Evolutionary conservation across 805 yeast genomes (phyloP).

Genomic region (Monosporozyma solicola): DNA sequence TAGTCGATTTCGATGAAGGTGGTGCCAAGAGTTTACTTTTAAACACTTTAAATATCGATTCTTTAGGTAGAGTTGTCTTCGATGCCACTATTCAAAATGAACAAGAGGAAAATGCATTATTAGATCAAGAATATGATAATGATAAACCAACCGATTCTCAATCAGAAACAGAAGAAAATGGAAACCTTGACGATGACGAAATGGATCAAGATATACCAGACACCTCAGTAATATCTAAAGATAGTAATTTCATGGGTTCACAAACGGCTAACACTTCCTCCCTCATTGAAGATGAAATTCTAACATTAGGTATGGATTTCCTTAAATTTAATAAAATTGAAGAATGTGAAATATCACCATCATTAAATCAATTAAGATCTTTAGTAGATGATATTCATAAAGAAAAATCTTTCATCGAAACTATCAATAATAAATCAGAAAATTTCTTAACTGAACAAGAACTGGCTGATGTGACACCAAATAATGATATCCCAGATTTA

Average conservation of each 20-base stretch:
- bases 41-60: slow-evolving; percentile 51
- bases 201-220: slow-evolving; percentile 5
- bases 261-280: slow-evolving; percentile 1
- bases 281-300: slow-evolving; percentile 24
- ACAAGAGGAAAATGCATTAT: neutral
- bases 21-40: slow-evolving; percentile 64
- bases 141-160: neutral
- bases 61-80: slow-evolving; percentile 49
- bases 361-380: slow-evolving; percentile 49
- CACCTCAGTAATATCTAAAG: neutral
- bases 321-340: slow-evolving; percentile 25
- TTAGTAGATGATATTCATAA: slow-evolving; percentile 48
- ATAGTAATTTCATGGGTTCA: neutral
- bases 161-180: slow-evolving; percentile 11
- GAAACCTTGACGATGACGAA: slow-evolving; percentile 11
- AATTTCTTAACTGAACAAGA: slow-evolving; percentile 26
- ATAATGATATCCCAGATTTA: slow-evolving; percentile 14
- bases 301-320: slow-evolving; percentile 30
- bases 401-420: slow-evolving; percentile 40
- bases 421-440: slow-evolving; percentile 31
- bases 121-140: neutral
- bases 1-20: slow-evolving; percentile 76
- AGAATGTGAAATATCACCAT: slow-evolving; percentile 52
- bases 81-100: slow-evolving; percentile 42
- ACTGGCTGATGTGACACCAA: slow-evolving; percentile 25